Conservation (phyloP, 768 basidiomycete species). For the Tricholoma flavovirens region DNA sequence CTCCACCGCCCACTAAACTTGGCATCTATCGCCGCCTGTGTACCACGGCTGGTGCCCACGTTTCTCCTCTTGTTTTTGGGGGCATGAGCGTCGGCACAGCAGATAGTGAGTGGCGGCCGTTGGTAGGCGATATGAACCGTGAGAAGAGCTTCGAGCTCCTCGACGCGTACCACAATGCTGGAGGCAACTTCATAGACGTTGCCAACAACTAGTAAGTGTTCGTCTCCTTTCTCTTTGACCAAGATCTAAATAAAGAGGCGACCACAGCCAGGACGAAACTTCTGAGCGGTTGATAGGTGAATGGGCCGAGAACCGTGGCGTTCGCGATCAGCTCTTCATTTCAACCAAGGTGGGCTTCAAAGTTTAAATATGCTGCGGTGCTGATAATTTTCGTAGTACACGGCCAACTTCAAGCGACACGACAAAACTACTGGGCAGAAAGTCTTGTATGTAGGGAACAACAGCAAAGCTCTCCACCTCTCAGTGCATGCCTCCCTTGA, state of each 20-base stretch:
- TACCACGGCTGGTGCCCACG: constrained; percentile 35
- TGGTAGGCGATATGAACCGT: too few relatives aligned
- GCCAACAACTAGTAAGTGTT: constrained; percentile 30
- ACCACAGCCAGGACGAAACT: constrained; percentile 29
- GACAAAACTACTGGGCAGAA: constrained; percentile 12
- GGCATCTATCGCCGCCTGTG: constrained; percentile 34
- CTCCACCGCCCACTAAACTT: constrained; percentile 23
- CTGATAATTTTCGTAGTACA: constrained; percentile 7
- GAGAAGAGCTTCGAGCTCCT: constrained; percentile 31
- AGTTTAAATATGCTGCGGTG: not conserved
- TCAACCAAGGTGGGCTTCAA: constrained; percentile 30
- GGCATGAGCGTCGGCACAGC: constrained; percentile 41
- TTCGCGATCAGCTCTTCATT: constrained; percentile 39
- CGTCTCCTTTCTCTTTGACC: not conserved
- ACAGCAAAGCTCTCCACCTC: constrained; percentile 33
- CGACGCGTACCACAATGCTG: constrained; percentile 31
- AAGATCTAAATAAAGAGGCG: not conserved
- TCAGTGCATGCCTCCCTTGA: constrained; percentile 35
- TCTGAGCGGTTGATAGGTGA: constrained; percentile 42
- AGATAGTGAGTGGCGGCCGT: constrained; percentile 21
- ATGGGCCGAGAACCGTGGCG: constrained; percentile 37
- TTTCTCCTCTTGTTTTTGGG: constrained; percentile 43
- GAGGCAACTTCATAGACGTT: too few relatives aligned
- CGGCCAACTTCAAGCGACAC: constrained; percentile 11
- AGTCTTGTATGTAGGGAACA: constrained; percentile 31